phyloP scores from a whole-genome alignment of 306 rosid genomes.

The Hippophae gyantsensis region DNA sequence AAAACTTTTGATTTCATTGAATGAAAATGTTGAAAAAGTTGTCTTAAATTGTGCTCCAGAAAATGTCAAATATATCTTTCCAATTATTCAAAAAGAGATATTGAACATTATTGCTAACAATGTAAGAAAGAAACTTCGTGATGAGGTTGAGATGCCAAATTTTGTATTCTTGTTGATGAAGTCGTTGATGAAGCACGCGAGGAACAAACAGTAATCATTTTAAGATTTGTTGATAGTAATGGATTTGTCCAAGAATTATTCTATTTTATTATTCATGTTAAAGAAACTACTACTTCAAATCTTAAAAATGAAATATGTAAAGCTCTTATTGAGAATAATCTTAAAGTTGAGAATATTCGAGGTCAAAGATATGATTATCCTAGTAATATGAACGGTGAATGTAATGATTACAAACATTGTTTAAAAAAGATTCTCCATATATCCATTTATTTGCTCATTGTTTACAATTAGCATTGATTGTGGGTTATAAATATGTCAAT shows the following conservation, averaged over 20 bases:
- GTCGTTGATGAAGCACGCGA: background rate
- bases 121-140: background rate
- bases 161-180: background rate
- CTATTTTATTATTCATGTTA: background rate
- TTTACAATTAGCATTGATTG: background rate
- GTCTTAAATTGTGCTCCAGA: too few relatives aligned
- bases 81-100: too few relatives aligned
- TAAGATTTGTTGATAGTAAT: background rate
- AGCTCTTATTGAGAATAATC: background rate
- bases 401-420: conserved; percentile 6
- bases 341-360: background rate
- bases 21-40: too few relatives aligned
- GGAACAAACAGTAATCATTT: background rate
- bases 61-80: too few relatives aligned
- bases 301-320: background rate
- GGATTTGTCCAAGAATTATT: background rate
- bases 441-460: conserved; percentile 8
- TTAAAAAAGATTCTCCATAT: background rate
- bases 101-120: too few relatives aligned
- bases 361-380: conserved; percentile 5
- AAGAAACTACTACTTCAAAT: background rate
- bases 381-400: background rate
- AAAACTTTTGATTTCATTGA: too few relatives aligned
- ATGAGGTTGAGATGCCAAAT: background rate
- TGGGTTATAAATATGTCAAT: background rate